A percentile compares a stretch with the other conserved stretches of the same genome.
Conservation (phyloP, 495 filamentous ascomycete species). For the Penicillium egyptiacum region DNA sequence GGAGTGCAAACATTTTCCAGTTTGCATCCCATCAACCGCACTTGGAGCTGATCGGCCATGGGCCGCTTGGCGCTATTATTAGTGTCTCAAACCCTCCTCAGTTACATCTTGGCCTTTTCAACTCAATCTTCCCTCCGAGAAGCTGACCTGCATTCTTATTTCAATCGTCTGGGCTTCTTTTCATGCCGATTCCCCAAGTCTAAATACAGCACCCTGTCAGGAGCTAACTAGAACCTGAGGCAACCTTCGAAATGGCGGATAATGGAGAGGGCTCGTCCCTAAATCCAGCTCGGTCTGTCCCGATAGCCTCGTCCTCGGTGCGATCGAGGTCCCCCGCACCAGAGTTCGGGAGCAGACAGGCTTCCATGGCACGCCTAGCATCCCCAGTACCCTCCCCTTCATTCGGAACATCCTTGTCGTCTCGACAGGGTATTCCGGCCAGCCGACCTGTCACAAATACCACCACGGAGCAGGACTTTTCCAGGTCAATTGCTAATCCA, state of each 20-base stretch:
- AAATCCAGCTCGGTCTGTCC: slow-evolving; percentile 34
- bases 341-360: slow-evolving; percentile 57
- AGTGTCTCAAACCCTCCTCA: slow-evolving; percentile 13
- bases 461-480: slow-evolving; percentile 34
- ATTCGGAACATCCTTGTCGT: slow-evolving; percentile 41
- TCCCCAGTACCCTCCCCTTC: slow-evolving; percentile 62
- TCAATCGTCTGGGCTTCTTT: background rate
- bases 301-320: slow-evolving; percentile 38
- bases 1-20: slow-evolving; percentile 37
- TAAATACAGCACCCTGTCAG: background rate
- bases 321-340: slow-evolving; percentile 44
- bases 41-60: slow-evolving; percentile 13
- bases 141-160: background rate
- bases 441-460: slow-evolving; percentile 22
- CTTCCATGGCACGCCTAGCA: slow-evolving; percentile 70
- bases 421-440: slow-evolving; percentile 43
- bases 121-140: background rate
- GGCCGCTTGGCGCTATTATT: slow-evolving; percentile 9
- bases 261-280: slow-evolving; percentile 44
- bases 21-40: slow-evolving; percentile 31
- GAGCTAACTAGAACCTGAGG: slow-evolving; percentile 12
- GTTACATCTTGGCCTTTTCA: slow-evolving; percentile 8
- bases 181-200: slow-evolving; percentile 13
- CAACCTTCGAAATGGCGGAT: slow-evolving; percentile 33
- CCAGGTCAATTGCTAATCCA: slow-evolving; percentile 33